phyloP scores from a whole-genome alignment of 2,329 filamentous ascomycete genomes.

The Penicillium sp. region DNA sequence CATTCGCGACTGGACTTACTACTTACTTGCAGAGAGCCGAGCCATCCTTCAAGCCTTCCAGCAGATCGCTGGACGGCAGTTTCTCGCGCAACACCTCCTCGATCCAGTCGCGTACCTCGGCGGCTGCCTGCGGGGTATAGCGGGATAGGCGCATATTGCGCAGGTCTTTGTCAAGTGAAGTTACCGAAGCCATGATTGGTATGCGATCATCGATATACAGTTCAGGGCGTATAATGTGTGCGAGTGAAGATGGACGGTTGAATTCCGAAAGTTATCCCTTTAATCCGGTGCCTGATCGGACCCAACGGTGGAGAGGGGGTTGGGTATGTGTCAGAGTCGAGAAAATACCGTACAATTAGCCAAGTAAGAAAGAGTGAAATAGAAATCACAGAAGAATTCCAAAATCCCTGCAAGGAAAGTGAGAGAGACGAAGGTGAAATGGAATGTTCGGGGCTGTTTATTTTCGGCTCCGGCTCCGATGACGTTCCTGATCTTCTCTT shows the following conservation, averaged over 20 bases:
- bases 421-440: conserved; percentile 4
- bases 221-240: not conserved
- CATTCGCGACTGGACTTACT: not conserved
- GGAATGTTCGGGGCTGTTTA: conserved; percentile 20
- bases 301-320: conserved; percentile 13
- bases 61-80: conserved; percentile 68
- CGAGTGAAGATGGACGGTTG: not conserved
- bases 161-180: conserved; percentile 92
- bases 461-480: conserved; percentile 23
- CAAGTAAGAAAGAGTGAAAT: not conserved
- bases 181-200: conserved; percentile 79
- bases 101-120: conserved; percentile 81
- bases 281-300: conserved; percentile 20
- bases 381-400: not conserved
- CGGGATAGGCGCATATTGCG: conserved; percentile 86
- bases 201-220: not conserved
- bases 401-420: not conserved
- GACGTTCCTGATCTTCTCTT: conserved; percentile 22
- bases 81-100: conserved; percentile 72
- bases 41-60: conserved; percentile 85
- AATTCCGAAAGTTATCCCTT: conserved; percentile 16
- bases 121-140: conserved; percentile 86
- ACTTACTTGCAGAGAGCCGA: conserved; percentile 84
- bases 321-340: conserved; percentile 18
- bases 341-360: not conserved